Evolutionary conservation across 306 rosid species (phyloP).

Genomic region (Prunus fruticosa): DNA sequence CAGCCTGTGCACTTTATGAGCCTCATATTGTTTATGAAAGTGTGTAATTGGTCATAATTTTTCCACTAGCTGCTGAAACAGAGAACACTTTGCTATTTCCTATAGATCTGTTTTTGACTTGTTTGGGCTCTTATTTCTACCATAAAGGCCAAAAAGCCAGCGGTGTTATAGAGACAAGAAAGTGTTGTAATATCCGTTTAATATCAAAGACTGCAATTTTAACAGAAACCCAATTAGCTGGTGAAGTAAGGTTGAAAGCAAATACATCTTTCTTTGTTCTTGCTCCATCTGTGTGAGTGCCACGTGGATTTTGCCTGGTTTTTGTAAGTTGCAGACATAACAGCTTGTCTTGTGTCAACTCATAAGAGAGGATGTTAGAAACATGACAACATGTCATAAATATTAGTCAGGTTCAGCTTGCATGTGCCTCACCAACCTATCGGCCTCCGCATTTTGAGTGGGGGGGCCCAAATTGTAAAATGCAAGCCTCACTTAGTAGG

Average conservation of each 20-base stretch:
- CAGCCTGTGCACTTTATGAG: neutral
- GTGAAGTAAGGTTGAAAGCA: conserved; percentile 15
- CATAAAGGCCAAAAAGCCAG: conserved; percentile 34
- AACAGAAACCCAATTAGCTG: conserved; percentile 11
- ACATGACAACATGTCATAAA: conserved; percentile 36
- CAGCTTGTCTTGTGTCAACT: conserved; percentile 32
- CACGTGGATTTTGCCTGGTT: conserved; percentile 26
- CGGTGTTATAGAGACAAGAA: conserved; percentile 36
- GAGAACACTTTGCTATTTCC: conserved; percentile 1
- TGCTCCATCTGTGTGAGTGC: conserved; percentile 30
- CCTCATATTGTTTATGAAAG: neutral
- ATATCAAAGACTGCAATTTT: neutral
- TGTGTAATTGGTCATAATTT: neutral
- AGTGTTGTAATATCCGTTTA: conserved; percentile 43
- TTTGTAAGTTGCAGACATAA: conserved; percentile 13
- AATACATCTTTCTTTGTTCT: conserved; percentile 29
- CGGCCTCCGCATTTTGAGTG: neutral
- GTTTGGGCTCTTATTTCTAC: conserved; percentile 3
- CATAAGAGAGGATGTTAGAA: conserved; percentile 22
- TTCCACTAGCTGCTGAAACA: conserved; percentile 18
- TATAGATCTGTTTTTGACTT: neutral
- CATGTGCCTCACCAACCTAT: conserved; percentile 38
- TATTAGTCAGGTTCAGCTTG: conserved; percentile 21
- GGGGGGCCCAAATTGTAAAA: neutral
- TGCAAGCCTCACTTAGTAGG: neutral